A percentile compares a stretch with the other conserved stretches of the same genome.
These are phyloP conservation scores for Anisodus tanguticus DNA, from an alignment of 257 asterid species.

Conservation along the genomic window DNA sequence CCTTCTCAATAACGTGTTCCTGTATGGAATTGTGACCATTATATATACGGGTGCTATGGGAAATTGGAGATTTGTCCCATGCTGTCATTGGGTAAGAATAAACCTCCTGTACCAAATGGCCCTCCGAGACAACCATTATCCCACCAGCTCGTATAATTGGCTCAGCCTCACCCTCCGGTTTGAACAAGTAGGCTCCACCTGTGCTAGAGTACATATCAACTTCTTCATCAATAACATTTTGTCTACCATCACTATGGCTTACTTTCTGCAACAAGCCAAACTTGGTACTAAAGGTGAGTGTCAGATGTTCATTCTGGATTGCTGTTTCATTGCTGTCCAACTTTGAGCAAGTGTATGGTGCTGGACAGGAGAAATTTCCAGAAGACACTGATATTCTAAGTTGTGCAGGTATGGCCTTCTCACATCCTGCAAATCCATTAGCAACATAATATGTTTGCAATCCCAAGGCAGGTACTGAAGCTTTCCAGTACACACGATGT, in stretches of 20 bases:
- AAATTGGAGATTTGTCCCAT: constrained; percentile 71
- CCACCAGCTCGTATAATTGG: constrained; percentile 65
- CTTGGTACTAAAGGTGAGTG: constrained; percentile 58
- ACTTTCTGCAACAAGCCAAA: constrained; percentile 76
- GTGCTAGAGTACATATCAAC: constrained; percentile 78
- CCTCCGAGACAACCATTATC: constrained; percentile 70
- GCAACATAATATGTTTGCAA: constrained; percentile 95
- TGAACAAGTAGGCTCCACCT: constrained; percentile 95
- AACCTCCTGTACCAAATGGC: constrained; percentile 81
- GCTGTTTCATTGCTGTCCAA: constrained; percentile 64
- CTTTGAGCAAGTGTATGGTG: constrained; percentile 69
- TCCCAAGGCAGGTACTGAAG: constrained; percentile 89
- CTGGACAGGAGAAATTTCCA: constrained; percentile 63
- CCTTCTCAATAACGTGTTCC: constrained; percentile 85
- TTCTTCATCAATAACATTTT: constrained; percentile 69
- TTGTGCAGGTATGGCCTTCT: constrained; percentile 90
- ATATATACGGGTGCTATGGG: constrained; percentile 86
- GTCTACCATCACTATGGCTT: constrained; percentile 55
- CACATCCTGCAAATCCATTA: constrained; percentile 95
- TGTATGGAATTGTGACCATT: constrained; percentile 64
- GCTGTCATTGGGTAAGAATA: constrained; percentile 72
- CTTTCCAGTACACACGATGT: constrained; percentile 93
- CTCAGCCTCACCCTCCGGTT: constrained; percentile 86
- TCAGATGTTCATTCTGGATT: constrained; percentile 65
- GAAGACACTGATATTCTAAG: constrained; percentile 53